Evolutionary conservation across 1,139 yeast genomes (phyloP).

Genomic region (Suhomyces bribrorum): DNA sequence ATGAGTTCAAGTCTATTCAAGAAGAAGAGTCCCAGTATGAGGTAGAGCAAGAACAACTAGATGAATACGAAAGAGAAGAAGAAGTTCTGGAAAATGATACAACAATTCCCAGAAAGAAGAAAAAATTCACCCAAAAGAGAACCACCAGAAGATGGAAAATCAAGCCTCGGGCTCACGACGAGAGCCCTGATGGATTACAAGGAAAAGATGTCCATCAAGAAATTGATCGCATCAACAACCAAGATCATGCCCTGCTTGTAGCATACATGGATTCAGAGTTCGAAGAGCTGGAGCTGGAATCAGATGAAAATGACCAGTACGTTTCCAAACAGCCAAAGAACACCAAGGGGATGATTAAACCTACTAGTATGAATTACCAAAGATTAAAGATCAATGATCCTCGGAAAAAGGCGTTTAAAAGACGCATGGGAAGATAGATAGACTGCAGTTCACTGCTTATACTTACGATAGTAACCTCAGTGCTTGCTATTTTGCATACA

Average conservation of each 20-base stretch:
- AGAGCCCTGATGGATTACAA: conserved; percentile 28
- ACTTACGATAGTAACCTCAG: too few relatives aligned
- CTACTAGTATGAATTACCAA: conserved; percentile 42
- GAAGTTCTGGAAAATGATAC: conserved; percentile 18
- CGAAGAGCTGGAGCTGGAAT: conserved; percentile 17
- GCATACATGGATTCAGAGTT: conserved; percentile 26
- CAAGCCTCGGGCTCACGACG: conserved; percentile 39
- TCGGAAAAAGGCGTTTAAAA: conserved; percentile 29
- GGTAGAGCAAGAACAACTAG: conserved; percentile 12
- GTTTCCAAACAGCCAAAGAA: conserved; percentile 9
- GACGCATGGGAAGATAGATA: conserved; percentile 22
- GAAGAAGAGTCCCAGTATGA: conserved; percentile 17
- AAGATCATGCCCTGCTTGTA: conserved; percentile 21
- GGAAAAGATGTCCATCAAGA: conserved; percentile 44
- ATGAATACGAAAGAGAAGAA: conserved; percentile 20
- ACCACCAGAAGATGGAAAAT: conserved; percentile 63
- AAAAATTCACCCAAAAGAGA: conserved; percentile 56
- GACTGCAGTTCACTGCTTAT: background rate
- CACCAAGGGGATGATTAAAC: conserved; percentile 30
- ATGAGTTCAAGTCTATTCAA: conserved; percentile 29
- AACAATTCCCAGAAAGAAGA: conserved; percentile 22
- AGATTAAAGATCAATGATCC: conserved; percentile 47
- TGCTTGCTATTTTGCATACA: too few relatives aligned
- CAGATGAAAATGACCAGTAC: conserved; percentile 26
- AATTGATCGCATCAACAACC: conserved; percentile 32